Conservation (phyloP, 2,329 filamentous ascomycete species). For the Onygenales sp. region DNA sequence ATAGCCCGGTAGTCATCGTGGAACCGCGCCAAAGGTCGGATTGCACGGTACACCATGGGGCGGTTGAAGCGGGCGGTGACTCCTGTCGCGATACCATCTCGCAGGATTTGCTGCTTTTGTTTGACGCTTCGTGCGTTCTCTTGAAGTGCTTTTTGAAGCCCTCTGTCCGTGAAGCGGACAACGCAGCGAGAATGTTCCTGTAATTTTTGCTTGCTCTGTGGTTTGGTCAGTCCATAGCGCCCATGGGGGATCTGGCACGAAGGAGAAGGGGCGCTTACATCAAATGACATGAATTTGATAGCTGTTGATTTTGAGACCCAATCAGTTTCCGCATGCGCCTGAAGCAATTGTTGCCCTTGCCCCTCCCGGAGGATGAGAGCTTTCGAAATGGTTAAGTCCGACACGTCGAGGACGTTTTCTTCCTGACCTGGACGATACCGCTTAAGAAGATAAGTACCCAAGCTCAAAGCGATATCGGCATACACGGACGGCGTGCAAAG, state of each 20-base stretch:
- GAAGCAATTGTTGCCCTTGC: slow-evolving; percentile 12
- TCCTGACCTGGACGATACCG: slow-evolving; percentile 9
- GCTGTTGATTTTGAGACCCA: slow-evolving; percentile 10
- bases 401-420: slow-evolving; percentile 13
- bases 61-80: slow-evolving; percentile 10
- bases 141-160: slow-evolving; percentile 11
- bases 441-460: slow-evolving; percentile 10
- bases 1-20: slow-evolving; percentile 41
- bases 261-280: slow-evolving; percentile 6
- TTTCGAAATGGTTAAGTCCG: slow-evolving; percentile 16
- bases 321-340: slow-evolving; percentile 9
- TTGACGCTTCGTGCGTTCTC: slow-evolving; percentile 6
- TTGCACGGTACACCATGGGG: slow-evolving; percentile 28
- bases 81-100: slow-evolving; percentile 9
- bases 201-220: slow-evolving; percentile 3
- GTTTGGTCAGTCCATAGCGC: neutral
- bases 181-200: slow-evolving; percentile 16
- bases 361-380: slow-evolving; percentile 13
- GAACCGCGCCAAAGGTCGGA: slow-evolving; percentile 49
- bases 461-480: slow-evolving; percentile 18
- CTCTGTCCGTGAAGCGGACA: slow-evolving; percentile 13
- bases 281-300: slow-evolving; percentile 10
- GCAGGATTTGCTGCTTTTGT: slow-evolving; percentile 11
- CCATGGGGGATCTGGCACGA: neutral
- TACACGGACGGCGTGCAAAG: slow-evolving; percentile 17